Evolutionary conservation across 1,284 basidiomycete species (phyloP).

Genomic region (Moesziomyces aphidis): DNA sequence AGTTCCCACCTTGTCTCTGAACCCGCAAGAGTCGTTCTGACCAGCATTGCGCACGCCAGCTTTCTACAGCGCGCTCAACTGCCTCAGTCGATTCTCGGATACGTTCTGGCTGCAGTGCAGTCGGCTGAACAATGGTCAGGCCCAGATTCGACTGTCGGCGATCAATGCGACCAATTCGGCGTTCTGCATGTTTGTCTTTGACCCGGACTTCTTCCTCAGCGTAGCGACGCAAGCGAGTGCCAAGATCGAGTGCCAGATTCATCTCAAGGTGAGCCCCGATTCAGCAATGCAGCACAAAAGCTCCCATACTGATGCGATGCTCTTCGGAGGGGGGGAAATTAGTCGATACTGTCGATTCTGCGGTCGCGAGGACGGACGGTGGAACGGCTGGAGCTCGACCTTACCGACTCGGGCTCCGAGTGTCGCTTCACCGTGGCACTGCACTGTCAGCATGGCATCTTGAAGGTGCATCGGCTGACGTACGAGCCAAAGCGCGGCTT

Average conservation of each 20-base stretch:
- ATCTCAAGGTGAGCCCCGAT: constrained; percentile 31
- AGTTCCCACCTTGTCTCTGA: background rate
- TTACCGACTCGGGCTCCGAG: constrained; percentile 13
- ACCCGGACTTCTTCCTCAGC: constrained; percentile 52
- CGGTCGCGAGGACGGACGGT: constrained; percentile 38
- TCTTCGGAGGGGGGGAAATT: too few species aligned
- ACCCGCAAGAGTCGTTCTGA: background rate
- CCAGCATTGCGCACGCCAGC: constrained; percentile 10
- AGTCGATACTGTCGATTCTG: constrained; percentile 48
- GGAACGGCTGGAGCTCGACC: constrained; percentile 38
- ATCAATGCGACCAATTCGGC: constrained; percentile 62
- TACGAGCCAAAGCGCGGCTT: constrained; percentile 52
- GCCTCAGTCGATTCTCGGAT: constrained; percentile 42
- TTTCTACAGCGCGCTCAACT: constrained; percentile 37
- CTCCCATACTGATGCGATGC: background rate
- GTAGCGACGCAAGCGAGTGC: constrained; percentile 5
- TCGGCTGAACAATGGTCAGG: constrained; percentile 12
- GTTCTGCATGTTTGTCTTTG: constrained; percentile 56
- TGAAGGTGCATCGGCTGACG: constrained; percentile 55
- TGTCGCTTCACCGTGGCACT: constrained; percentile 43
- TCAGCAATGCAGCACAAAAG: background rate
- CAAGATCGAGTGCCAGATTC: constrained; percentile 52
- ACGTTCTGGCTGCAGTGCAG: constrained; percentile 43
- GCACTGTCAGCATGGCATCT: constrained; percentile 48
- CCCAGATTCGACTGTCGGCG: constrained; percentile 52